Percentiles rank a stretch among this genome's conserved stretches.
These are phyloP conservation scores for Alternaria metachromatica DNA, from an alignment of 2,329 filamentous ascomycete genomes.

Conservation along the genomic window DNA sequence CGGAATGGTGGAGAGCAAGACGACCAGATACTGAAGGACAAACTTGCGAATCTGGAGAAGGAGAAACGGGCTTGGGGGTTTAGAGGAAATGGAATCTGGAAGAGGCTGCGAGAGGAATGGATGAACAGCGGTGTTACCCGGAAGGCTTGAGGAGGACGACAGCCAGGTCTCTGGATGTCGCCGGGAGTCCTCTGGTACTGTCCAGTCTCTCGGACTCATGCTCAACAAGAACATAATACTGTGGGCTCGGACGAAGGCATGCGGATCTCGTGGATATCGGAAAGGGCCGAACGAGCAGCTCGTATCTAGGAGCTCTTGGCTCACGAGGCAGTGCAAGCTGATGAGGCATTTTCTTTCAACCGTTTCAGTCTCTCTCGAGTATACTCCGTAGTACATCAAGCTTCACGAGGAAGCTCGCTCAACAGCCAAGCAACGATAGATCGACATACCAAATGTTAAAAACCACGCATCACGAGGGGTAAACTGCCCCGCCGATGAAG, in stretches of 20 bases:
- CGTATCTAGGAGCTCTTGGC: background rate
- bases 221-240: background rate
- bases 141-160: background rate
- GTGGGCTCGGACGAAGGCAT: background rate
- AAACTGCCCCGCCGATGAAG: background rate
- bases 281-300: background rate
- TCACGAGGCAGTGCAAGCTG: conserved; percentile 9
- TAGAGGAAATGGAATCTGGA: conserved; percentile 14
- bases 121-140: conserved; percentile 17
- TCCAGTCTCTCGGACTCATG: background rate
- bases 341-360: conserved; percentile 5
- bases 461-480: conserved; percentile 12
- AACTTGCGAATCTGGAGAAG: conserved; percentile 9
- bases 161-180: background rate
- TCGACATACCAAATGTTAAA: conserved; percentile 2
- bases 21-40: conserved; percentile 2
- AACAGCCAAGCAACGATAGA: conserved; percentile 6
- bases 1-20: background rate
- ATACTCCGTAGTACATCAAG: background rate
- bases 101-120: conserved; percentile 20
- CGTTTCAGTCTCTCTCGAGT: background rate
- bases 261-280: background rate
- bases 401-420: conserved; percentile 1
- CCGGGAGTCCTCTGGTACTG: background rate
- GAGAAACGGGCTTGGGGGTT: conserved; percentile 31